Evolutionary conservation across 2,329 filamentous ascomycete genomes (phyloP).

Genomic region (Penicillium aurantiogriseum): DNA sequence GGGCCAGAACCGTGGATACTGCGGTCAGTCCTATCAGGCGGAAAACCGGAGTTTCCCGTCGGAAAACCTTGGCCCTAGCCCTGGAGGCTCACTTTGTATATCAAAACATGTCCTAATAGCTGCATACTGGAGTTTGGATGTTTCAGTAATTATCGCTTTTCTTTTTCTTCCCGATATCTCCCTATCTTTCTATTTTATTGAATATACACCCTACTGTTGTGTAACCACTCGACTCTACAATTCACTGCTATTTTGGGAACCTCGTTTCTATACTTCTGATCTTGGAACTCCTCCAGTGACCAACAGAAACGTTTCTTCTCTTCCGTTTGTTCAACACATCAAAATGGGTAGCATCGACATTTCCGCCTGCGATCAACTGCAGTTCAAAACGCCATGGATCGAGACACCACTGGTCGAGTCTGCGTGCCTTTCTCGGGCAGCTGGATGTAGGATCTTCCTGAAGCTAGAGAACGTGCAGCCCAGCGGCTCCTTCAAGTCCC

Average conservation of each 20-base stretch:
- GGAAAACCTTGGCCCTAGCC: constrained; percentile 27
- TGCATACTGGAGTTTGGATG: constrained; percentile 23
- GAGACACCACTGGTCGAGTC: constrained; percentile 71
- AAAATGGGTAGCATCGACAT: constrained; percentile 39
- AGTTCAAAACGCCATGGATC: constrained; percentile 59
- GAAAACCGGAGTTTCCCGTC: constrained; percentile 38
- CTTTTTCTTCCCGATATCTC: neutral
- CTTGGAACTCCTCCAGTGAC: constrained; percentile 3
- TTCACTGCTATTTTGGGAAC: constrained; percentile 15
- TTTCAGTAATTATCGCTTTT: constrained; percentile 16
- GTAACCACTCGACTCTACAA: constrained; percentile 10
- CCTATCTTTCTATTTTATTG: constrained; percentile 8
- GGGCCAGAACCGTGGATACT: constrained; percentile 23
- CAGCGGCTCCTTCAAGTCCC: constrained; percentile 81
- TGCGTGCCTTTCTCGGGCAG: constrained; percentile 63
- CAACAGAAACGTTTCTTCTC: neutral
- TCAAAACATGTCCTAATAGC: constrained; percentile 30
- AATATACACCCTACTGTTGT: constrained; percentile 11
- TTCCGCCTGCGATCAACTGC: constrained; percentile 22
- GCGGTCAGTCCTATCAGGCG: constrained; percentile 24
- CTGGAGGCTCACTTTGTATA: constrained; percentile 30
- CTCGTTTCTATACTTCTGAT: constrained; percentile 11
- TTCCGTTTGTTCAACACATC: constrained; percentile 18
- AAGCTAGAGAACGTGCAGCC: constrained; percentile 85
- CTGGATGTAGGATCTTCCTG: constrained; percentile 78